Base-by-base conservation (phyloP, 192 early-diverging fungal species). In the Thoreauomyces humboldtii region DNA sequence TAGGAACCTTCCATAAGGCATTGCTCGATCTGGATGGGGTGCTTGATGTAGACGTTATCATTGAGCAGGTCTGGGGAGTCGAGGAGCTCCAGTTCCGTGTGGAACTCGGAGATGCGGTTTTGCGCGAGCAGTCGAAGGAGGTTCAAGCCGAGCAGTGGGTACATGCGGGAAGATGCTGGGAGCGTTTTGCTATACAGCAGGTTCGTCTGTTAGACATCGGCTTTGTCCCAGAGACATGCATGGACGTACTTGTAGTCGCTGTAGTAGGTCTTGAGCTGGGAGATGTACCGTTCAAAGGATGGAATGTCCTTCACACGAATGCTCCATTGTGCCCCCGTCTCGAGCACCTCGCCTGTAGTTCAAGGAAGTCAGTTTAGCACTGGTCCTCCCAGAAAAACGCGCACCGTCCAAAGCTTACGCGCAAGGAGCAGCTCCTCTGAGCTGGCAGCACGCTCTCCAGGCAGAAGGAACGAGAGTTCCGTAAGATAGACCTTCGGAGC, bases 1-100 rank as follows among this genome's bases (percentile, higher is more conserved):
- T 97, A 98, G 68, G 87, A 91, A 21, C 96, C 95, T 72, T 97
- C 96, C 95, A 97, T 98, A 69, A 98, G 75, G 44, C 88, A 91
- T 79, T 96, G 96, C 76, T 98, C 96, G 55, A 98, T 80, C 74
- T 92, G 85, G 46, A 98, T 80, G 1, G 96, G 91, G 67, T 96
- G 92, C 57, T 89, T 88, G 70, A 98, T 94, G 58, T 86, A 92
- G 32, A 86, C 70, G 73, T 93, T 96, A 61, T 70, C 77, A 41
- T 84, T 79, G 15, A 96, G 73, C 71, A 92, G 88, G 29, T 89
- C 82, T 17, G 88, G 82, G n/a, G n/a, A n/a, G 47, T 92, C 91
- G 60, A 98, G 91, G 57, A 81, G 81, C 60, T 98, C 96, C 32
- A 98, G 80, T 65, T 93, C 87, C n/a, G 93, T 94, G 75, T 98